Conservation (phyloP, 2,329 filamentous ascomycete genomes). For the Blastomyces silverae region DNA sequence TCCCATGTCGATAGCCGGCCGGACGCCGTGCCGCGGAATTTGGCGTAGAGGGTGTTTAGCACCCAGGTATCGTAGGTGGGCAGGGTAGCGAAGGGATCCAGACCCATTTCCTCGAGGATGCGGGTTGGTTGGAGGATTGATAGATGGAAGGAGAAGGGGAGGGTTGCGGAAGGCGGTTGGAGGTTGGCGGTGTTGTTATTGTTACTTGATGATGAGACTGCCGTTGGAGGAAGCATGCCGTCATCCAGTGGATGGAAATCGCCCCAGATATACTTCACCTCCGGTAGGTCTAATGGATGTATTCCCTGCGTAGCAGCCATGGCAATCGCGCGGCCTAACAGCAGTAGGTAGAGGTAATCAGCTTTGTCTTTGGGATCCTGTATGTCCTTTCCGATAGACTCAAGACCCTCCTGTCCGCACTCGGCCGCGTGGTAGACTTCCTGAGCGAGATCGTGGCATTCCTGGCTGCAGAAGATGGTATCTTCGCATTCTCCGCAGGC, state of each 20-base stretch:
- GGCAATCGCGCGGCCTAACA: conserved; percentile 53
- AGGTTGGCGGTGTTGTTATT: neutral
- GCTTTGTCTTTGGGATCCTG: conserved; percentile 51
- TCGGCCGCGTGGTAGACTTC: conserved; percentile 53
- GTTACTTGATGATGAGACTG: neutral
- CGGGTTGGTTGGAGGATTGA: conserved; percentile 55
- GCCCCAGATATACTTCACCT: conserved; percentile 60
- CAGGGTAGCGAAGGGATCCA: conserved; percentile 51
- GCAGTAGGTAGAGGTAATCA: conserved; percentile 54
- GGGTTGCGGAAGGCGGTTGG: conserved; percentile 34
- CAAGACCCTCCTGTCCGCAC: conserved; percentile 49
- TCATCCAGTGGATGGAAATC: conserved; percentile 47
- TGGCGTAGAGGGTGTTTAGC: conserved; percentile 84
- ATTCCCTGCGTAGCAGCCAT: conserved; percentile 54
- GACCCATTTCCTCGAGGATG: conserved; percentile 56
- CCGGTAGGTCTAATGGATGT: conserved; percentile 54
- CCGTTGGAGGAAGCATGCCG: conserved; percentile 15
- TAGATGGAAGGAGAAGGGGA: conserved; percentile 56
- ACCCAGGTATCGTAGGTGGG: conserved; percentile 50
- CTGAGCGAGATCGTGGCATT: conserved; percentile 51
- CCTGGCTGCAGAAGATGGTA: conserved; percentile 54
- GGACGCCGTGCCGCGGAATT: conserved; percentile 88
- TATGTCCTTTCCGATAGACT: conserved; percentile 54
- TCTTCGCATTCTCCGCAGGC: conserved; percentile 52
- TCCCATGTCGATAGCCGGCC: conserved; percentile 70